A percentile compares a stretch with the other conserved stretches of the same genome.
phyloP scores from a whole-genome alignment of 1,284 basidiomycete species.

The Ganoderma lingzhi region DNA sequence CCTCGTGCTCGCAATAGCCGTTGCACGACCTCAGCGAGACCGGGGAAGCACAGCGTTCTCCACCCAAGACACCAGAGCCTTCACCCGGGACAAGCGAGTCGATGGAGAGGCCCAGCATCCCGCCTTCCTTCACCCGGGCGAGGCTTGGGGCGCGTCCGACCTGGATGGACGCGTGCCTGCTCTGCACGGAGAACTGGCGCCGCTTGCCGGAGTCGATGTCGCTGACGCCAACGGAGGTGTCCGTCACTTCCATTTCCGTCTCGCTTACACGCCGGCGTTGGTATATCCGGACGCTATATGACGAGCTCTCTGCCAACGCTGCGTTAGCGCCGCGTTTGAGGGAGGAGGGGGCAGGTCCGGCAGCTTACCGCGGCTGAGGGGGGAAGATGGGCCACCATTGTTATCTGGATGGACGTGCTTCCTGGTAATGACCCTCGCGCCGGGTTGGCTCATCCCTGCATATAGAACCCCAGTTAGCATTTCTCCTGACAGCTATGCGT shows the following conservation, averaged over 20 bases:
- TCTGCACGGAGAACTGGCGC: slow-evolving; percentile 24
- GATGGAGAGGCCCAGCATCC: background rate
- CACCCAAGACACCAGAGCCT: slow-evolving; percentile 3
- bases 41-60: slow-evolving; percentile 25
- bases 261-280: slow-evolving; percentile 20
- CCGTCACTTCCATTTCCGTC: slow-evolving; percentile 20
- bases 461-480: background rate
- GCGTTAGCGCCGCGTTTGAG: background rate
- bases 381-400: background rate
- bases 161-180: slow-evolving; percentile 21
- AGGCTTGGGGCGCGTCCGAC: slow-evolving; percentile 17
- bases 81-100: slow-evolving; percentile 10
- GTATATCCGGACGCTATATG: slow-evolving; percentile 22
- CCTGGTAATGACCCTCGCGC: slow-evolving; percentile 19
- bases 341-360: background rate
- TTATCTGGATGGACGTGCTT: slow-evolving; percentile 10
- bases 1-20: slow-evolving; percentile 28
- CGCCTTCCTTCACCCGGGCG: slow-evolving; percentile 16
- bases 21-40: slow-evolving; percentile 27
- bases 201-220: slow-evolving; percentile 20
- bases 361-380: slow-evolving; percentile 13
- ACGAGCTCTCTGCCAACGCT: slow-evolving; percentile 15
- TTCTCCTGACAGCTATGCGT: background rate
- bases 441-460: slow-evolving; percentile 19
- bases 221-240: slow-evolving; percentile 26